Evolutionary conservation across 768 basidiomycete species (phyloP), one percentile per base, ranked within the genome.

Genomic region (Mycena vulgaris): DNA sequence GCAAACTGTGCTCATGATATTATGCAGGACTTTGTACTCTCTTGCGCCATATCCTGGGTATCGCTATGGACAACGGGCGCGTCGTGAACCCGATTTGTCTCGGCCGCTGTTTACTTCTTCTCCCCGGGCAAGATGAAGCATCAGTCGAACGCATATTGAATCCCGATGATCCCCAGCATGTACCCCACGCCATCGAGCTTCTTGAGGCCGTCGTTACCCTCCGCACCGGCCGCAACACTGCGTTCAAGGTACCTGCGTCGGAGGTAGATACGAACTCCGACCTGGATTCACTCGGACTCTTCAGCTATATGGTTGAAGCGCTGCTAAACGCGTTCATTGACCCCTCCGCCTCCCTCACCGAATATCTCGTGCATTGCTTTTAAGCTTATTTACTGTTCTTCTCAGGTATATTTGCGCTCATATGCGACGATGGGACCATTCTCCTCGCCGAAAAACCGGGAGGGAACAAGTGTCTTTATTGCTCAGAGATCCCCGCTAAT

Each of bases 101-200:
- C 31, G 25, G 52, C 30, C 52, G 52, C 6, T 79, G 74, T 69
- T 60, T 80, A 31, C 74, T 75, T 31, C 60, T 63, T 21, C 69
- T 79, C 5, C 68, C 68, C 6, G 65, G 69, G 33, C 49, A 68
- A 10, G 31, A 55, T 21, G 52, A 55, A 21, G 52, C 52, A 33
- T 55, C 52, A 21, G 52, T 55, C 19, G 14, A 55, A 23, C 21
- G 31, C 21, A 23, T 55, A 10, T 73, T 81, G 10, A 74, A 75
- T 56, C 80, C 78, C 0, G 76, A 75, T 33, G 78, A 78, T 64
- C 57, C 71, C 25, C 80, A 81, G 61, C 75, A 81, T 65, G 80
- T 81, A 19, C 80, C 80, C 4, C 63, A 70, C 35, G 77, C 80
- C 0, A 73, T 79, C 23, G 72, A 79, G 33, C 77, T 81, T 16